Evolutionary conservation across 768 basidiomycete genomes (phyloP), one percentile per base, ranked within the genome.

Genomic region (Panellus pusillus): DNA sequence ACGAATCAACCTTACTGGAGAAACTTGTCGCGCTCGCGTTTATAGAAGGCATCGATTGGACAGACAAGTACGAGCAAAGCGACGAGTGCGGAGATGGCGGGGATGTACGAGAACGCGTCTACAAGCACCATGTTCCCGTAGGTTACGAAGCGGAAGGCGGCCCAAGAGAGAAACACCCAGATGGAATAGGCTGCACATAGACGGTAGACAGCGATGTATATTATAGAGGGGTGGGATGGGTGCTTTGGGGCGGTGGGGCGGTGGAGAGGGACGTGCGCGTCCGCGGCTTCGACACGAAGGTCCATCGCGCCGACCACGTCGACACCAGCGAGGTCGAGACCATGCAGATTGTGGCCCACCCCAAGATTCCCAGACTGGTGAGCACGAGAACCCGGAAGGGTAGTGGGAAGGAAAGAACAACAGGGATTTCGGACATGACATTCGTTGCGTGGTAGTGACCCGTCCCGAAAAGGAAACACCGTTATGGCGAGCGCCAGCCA

Each of bases 341-440:
- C 82, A 69, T 98, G 95, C 7, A 98, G 72, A 70, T 98, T 99
- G 87, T 84, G 0, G 93, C 93, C 94, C 96, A 99, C 57, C 87
- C 87, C 4, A 96, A 73, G 50, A 94, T 81, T 11, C 92, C 94
- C 31, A 91, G 62, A 17, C 90, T 88, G 49, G 83, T 76, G 53
- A 97, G 78, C 60, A 82, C 80, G 53, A 97, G 80, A 20, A 93
- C 91, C 57, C 97, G 89, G 68, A 93, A 98, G 1, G 97, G 96
- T 1, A 99, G 79, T 11, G 97, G 96, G 66, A 96, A 89, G 17
- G 72, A 71, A 35, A 78, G 73, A 48, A 81, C 76, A 52, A 82
- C 74, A 40, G 77, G 70, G 42, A 76, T 66, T 57, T 83, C 79
- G 58, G 72, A 55, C 53, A 51, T 58, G 40, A 35, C 37, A 24